phyloP scores from a whole-genome alignment of 108 stramenopile genomes.

The Phaeodactylum tricornutum region DNA sequence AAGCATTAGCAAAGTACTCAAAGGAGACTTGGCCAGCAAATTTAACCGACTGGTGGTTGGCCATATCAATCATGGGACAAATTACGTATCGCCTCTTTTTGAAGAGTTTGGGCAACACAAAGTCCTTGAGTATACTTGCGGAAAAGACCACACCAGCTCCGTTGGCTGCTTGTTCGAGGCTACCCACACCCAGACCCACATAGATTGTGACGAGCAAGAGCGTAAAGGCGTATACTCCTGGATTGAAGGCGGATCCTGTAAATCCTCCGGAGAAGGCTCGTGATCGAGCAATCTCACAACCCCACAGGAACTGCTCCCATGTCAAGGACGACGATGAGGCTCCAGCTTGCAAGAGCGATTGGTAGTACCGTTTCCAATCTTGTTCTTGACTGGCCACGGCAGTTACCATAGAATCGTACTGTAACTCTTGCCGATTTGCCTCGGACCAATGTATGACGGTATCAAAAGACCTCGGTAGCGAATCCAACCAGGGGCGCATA shows the following conservation, averaged over 20 bases:
- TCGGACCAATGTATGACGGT: constrained; percentile 73
- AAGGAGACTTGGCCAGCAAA: constrained; percentile 67
- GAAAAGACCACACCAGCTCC: constrained; percentile 79
- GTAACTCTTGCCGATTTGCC: constrained; percentile 35
- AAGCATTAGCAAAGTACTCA: constrained; percentile 81
- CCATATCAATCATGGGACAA: constrained; percentile 84
- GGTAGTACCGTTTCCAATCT: constrained; percentile 35
- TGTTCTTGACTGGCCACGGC: constrained; percentile 57
- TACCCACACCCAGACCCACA: constrained; percentile 57
- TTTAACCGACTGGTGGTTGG: constrained; percentile 61
- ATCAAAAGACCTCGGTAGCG: constrained; percentile 59
- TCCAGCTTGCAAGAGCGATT: constrained; percentile 7
- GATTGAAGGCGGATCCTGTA: constrained; percentile 68
- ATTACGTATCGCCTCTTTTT: constrained; percentile 76
- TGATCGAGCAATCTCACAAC: constrained; percentile 71
- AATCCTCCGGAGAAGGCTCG: constrained; percentile 78
- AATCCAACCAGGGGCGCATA: constrained; percentile 62
- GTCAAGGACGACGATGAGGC: constrained; percentile 26
- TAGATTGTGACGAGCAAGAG: constrained; percentile 54
- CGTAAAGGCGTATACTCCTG: constrained; percentile 59
- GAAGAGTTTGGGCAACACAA: constrained; percentile 71
- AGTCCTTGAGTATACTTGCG: constrained; percentile 65
- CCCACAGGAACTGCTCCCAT: constrained; percentile 74
- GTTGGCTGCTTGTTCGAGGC: constrained; percentile 79
- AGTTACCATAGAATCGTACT: constrained; percentile 54